A percentile compares a stretch with the other conserved stretches of the same genome.
Conservation (phyloP, 2,329 filamentous ascomycete genomes). For the Pseudogymnoascus sp. region DNA sequence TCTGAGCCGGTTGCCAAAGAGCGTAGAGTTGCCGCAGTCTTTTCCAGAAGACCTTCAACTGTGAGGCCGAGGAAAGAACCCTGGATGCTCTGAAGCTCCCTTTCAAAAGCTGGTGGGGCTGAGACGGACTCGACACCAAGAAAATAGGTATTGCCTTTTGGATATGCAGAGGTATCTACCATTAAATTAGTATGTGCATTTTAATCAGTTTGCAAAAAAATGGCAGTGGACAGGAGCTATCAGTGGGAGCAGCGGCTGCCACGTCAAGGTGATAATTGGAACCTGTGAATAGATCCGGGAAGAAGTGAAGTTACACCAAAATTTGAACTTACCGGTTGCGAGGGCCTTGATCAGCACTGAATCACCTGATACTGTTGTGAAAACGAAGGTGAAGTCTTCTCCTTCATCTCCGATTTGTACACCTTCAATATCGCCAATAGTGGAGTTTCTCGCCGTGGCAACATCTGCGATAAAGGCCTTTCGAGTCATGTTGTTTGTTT, state of each 20-base stretch:
- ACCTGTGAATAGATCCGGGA: neutral
- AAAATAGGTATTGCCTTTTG: slow-evolving; percentile 50
- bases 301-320: slow-evolving; percentile 18
- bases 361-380: slow-evolving; percentile 29
- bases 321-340: slow-evolving; percentile 19
- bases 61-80: slow-evolving; percentile 20
- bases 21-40: neutral
- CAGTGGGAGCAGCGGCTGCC: neutral
- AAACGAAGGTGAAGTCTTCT: slow-evolving; percentile 63
- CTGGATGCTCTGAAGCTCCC: slow-evolving; percentile 27
- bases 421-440: slow-evolving; percentile 44
- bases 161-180: slow-evolving; percentile 45
- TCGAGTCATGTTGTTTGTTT: slow-evolving; percentile 50
- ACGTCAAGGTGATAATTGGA: neutral
- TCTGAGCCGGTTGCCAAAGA: neutral
- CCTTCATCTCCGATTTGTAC: slow-evolving; percentile 62
- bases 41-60: slow-evolving; percentile 15
- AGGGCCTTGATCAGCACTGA: slow-evolving; percentile 26
- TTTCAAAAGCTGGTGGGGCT: slow-evolving; percentile 37
- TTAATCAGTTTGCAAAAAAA: neutral
- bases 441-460: slow-evolving; percentile 33
- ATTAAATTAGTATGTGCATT: neutral
- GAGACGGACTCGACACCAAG: slow-evolving; percentile 47
- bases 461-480: slow-evolving; percentile 59
- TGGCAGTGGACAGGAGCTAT: neutral